Evolutionary conservation across 2,329 filamentous ascomycete species (phyloP).

Genomic region (Hortaea werneckii): DNA sequence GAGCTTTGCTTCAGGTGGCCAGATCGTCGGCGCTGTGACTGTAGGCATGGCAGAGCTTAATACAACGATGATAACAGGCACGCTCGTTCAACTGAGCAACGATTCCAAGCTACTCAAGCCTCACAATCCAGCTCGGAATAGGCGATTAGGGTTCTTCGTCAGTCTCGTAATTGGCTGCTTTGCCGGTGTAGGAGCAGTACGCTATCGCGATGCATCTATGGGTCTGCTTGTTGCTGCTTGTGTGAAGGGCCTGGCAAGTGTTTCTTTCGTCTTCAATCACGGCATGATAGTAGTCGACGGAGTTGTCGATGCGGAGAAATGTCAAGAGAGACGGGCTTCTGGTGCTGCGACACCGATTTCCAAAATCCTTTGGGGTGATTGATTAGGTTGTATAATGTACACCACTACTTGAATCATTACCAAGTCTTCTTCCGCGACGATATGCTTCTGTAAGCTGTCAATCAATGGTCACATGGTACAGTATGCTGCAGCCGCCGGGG

Average conservation of each 20-base stretch:
- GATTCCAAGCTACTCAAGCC: slow-evolving; percentile 41
- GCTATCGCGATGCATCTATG: slow-evolving; percentile 10
- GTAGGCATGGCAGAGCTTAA: slow-evolving; percentile 51
- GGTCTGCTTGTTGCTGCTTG: slow-evolving; percentile 10
- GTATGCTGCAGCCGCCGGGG: too few relatives aligned
- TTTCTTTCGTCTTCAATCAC: slow-evolving; percentile 14
- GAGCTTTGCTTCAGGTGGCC: slow-evolving; percentile 47
- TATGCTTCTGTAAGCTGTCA: too few relatives aligned
- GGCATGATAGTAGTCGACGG: slow-evolving; percentile 7
- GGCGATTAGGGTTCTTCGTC: slow-evolving; percentile 41
- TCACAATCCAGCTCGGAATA: slow-evolving; percentile 42
- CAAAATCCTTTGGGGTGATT: slow-evolving; percentile 10
- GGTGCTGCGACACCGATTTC: slow-evolving; percentile 8
- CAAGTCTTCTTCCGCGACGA: too few relatives aligned
- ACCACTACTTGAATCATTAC: too few relatives aligned
- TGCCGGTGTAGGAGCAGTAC: slow-evolving; percentile 39
- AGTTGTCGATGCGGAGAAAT: slow-evolving; percentile 4
- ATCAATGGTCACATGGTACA: too few relatives aligned
- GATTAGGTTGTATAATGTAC: neutral
- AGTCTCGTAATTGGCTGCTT: slow-evolving; percentile 41
- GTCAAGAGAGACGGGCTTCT: neutral
- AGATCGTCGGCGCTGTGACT: slow-evolving; percentile 48
- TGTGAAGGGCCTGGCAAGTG: slow-evolving; percentile 11
- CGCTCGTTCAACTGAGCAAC: slow-evolving; percentile 50
- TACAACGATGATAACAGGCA: slow-evolving; percentile 55